Base-by-base conservation (phyloP, 768 basidiomycete genomes). In the Lepiota brunneoincarnata region DNA sequence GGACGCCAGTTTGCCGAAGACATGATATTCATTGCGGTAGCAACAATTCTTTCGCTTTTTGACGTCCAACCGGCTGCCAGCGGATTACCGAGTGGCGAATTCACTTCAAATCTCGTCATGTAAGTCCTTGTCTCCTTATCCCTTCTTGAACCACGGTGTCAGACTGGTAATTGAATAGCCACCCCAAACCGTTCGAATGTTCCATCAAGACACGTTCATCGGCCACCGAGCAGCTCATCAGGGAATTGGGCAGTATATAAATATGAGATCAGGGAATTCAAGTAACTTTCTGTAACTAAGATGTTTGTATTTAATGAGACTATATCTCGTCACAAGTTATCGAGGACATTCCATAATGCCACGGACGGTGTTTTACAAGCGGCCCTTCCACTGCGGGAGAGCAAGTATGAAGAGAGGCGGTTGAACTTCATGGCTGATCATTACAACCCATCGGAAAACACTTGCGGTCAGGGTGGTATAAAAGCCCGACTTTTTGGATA, bases 1-100 rank as follows among this genome's bases (percentile, higher is more conserved):
- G 67, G 66, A 15, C 51, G 63, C 34, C 42, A 64, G 35, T 56
- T 66, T 49, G 61, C 57, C 41, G 62, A 66, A 24, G 62, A 66
- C 36, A 60, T 63, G 15, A 56, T 64, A 9, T 69, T 59, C 23
- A 46, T 57, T 2, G 58, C 60, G 12, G 55, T 64, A 10, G 58
- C 66, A 0, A 64, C 59, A 2, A 45, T 62, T 35, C 60, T 69
- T n/a, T 60, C 61, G 6, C 63, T 62, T 4, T 69, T 59, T 42
- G 55, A 67, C 39, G 63, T 69, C 38, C n/a, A 4, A 21, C 44
- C 52, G 14, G 17, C 17, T 2, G 6, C 35, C 6, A 54, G 24
- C 20, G 52, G 52, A 7, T 37, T 37, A 35, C 52, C 52, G 9
- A 46, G 24, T 10, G 43, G 37, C 9, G 44, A 53, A 34, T 53